Conservation (phyloP, 257 asterid species). For the Coffea eugenioides region DNA sequence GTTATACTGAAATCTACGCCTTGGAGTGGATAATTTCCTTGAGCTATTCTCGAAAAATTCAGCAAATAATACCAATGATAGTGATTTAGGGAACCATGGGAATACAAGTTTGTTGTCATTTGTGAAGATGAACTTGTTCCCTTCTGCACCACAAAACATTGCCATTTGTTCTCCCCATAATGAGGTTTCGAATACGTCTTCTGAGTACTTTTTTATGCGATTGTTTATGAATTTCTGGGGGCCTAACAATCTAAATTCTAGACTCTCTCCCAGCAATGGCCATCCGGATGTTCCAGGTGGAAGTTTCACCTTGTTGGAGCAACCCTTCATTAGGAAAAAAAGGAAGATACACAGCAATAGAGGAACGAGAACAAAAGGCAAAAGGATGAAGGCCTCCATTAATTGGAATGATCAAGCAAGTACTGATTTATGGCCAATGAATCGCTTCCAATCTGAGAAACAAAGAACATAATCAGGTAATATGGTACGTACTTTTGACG, state of each 20-base stretch:
- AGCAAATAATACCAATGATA: not conserved
- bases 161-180: constrained; percentile 60
- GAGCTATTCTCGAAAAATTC: not conserved
- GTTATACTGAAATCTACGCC: not conserved
- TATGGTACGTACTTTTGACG: too few species aligned
- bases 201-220: not conserved
- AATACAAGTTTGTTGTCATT: constrained; percentile 54
- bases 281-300: not conserved
- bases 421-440: too few species aligned
- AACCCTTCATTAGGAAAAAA: too few species aligned
- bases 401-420: too few species aligned
- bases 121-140: constrained; percentile 60
- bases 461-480: too few species aligned
- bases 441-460: too few species aligned
- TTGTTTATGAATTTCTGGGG: not conserved
- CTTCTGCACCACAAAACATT: constrained; percentile 50
- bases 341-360: too few species aligned
- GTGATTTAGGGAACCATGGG: constrained; percentile 56
- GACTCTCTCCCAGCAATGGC: not conserved
- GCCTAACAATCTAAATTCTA: not conserved
- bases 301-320: not conserved
- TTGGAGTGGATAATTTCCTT: not conserved
- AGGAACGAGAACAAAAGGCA: too few species aligned
- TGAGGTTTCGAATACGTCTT: constrained; percentile 44
- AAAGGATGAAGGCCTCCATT: too few species aligned